Base-by-base conservation (phyloP, 495 filamentous ascomycete species). In the Annulohypoxylon bovei region DNA sequence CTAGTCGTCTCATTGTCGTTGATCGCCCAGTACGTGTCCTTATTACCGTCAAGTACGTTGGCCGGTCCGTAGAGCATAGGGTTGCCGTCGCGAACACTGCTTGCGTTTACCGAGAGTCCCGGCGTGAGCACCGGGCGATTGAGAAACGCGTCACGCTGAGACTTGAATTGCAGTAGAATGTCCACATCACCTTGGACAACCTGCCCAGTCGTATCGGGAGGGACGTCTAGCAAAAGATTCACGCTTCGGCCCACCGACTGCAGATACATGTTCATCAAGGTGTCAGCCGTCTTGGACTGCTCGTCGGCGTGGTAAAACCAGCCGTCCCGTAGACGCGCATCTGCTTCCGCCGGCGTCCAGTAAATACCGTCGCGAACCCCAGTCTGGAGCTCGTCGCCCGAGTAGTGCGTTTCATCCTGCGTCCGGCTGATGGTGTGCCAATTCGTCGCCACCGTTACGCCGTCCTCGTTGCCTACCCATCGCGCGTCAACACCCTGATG, bases 401-500 rank as follows among this genome's bases (percentile, higher is more conserved):
- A 53, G 55, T 75, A 75, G 8, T 62, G 73, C 6, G 62, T 18
- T 27, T 75, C 35, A 50, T 75, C 73, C 42, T 75, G 73, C 0
- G 73, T 75, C 16, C 73, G 62, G 30, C 63, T 73, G 35, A 75
- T 75, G 6, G 70, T 70, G 16, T 75, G 73, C 73, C 73, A 75
- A 37, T 75, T 75, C 25, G 73, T 75, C 2, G 49, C 30, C 11
- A 75, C 70, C 12, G 70, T 70, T 23, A 73, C 70, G 3, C 73
- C 73, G 23, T 75, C 73, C 30, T 75, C 73, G 23, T 75, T 73
- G 20, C 73, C 73, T 16, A 75, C 73, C 73, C 73, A 75, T 44
- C 73, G 66, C 14, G 73, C 73, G 23, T 75, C 73, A 0, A 75
- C 73, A 7, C 73, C 73, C 37, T 75, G 73, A 33, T 75, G 73